A percentile compares a stretch with the other conserved stretches of the same genome.
phyloP scores from a whole-genome alignment of 345 rosid genomes.

The Streptanthus diversifolius region DNA sequence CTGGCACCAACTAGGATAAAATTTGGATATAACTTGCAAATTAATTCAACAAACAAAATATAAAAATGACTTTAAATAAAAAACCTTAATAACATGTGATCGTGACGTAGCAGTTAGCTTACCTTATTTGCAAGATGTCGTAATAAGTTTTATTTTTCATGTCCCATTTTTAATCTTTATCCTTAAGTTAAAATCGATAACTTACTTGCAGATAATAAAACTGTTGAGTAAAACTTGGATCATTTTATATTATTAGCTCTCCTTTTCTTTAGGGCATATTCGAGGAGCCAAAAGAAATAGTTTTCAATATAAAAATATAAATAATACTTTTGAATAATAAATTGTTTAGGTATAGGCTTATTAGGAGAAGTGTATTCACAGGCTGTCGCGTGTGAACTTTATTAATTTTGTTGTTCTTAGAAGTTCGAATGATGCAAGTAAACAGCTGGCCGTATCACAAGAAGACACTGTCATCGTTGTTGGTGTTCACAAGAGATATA shows the following conservation, averaged over 20 bases:
- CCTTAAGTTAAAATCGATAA: background rate
- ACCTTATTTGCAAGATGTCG: background rate
- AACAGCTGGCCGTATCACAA: slow-evolving; percentile 35
- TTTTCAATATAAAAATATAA: background rate
- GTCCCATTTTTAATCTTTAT: background rate
- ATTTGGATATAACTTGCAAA: slow-evolving; percentile 15
- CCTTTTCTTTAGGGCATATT: slow-evolving; percentile 25
- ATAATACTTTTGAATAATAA: background rate
- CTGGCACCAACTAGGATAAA: slow-evolving; percentile 20
- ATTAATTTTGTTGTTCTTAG: background rate
- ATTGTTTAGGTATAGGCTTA: slow-evolving; percentile 28
- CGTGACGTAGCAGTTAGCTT: slow-evolving; percentile 1
- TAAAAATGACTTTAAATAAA: background rate
- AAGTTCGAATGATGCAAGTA: slow-evolving; percentile 32
- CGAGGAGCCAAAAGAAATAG: slow-evolving; percentile 12
- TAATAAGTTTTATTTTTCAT: background rate
- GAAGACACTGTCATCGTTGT: slow-evolving; percentile 31
- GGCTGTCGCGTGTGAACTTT: slow-evolving; percentile 35
- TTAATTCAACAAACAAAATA: background rate
- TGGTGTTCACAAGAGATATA: slow-evolving; percentile 19
- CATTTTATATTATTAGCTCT: slow-evolving; percentile 13
- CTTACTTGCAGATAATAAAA: background rate
- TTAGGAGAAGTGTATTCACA: slow-evolving; percentile 35
- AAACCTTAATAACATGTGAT: slow-evolving; percentile 10
- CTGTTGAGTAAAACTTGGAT: slow-evolving; percentile 1